These are phyloP conservation scores for Echites panduratus DNA, from an alignment of 257 asterid genomes.

Conservation along the genomic window DNA sequence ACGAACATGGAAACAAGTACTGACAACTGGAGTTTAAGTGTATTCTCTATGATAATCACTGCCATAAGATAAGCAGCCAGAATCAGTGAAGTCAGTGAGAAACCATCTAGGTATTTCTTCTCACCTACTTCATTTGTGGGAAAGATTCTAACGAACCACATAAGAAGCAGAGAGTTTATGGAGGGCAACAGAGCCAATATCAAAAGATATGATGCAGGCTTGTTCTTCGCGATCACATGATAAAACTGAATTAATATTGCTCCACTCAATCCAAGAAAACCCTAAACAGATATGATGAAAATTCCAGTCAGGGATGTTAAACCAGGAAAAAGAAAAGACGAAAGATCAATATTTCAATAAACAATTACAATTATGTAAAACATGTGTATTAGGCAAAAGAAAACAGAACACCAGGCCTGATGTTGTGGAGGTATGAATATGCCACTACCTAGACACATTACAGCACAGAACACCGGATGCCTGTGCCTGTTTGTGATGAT, in stretches of 20 bases:
- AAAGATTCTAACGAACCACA: constrained; percentile 58
- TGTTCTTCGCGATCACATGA: constrained; percentile 49
- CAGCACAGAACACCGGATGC: neutral
- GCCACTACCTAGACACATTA: neutral
- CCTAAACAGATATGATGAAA: constrained; percentile 40
- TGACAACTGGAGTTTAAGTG: constrained; percentile 34
- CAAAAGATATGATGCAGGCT: constrained; percentile 58
- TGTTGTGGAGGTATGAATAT: neutral
- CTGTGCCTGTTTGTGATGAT: neutral
- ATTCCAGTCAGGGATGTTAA: neutral
- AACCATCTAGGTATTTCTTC: constrained; percentile 56
- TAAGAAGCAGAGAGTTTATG: constrained; percentile 48
- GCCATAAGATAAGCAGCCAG: constrained; percentile 70
- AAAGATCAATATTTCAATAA: no score
- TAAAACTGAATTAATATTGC: constrained; percentile 79
- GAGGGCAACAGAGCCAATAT: constrained; percentile 76
- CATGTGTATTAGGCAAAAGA: neutral
- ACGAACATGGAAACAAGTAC: constrained; percentile 35
- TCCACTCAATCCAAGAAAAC: constrained; percentile 93
- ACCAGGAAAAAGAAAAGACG: neutral
- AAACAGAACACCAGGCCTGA: neutral
- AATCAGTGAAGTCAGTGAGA: constrained; percentile 54
- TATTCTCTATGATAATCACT: constrained; percentile 49
- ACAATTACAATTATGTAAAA: neutral
- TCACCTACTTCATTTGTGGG: constrained; percentile 56